phyloP scores from a whole-genome alignment of 2,329 filamentous ascomycete genomes.

The Elsinoe arachidis region DNA sequence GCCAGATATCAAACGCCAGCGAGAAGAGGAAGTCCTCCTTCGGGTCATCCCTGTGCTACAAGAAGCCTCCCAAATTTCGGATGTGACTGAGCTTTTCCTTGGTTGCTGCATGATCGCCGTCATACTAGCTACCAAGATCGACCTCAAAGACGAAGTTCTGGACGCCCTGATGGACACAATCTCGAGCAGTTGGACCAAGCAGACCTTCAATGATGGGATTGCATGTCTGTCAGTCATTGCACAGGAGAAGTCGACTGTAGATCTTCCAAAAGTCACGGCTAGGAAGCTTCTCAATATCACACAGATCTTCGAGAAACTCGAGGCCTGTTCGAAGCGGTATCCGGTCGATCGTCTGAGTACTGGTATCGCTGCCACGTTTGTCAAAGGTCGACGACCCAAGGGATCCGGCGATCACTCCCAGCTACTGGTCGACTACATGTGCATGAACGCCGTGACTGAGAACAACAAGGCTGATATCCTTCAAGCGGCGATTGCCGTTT shows the following conservation, averaged over 20 bases:
- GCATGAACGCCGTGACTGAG: background rate
- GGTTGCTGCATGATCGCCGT: constrained; percentile 87
- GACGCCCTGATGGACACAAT: constrained; percentile 85
- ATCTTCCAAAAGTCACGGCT: constrained; percentile 60
- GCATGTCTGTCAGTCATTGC: constrained; percentile 74
- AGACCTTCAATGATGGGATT: constrained; percentile 64
- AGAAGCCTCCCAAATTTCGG: constrained; percentile 65
- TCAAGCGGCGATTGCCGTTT: background rate
- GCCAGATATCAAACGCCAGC: constrained; percentile 65
- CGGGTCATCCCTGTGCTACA: constrained; percentile 62
- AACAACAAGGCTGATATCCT: constrained; percentile 23
- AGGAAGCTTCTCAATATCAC: constrained; percentile 45
- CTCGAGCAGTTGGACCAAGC: constrained; percentile 63
- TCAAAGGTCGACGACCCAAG: constrained; percentile 2
- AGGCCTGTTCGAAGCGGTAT: background rate
- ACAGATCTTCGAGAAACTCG: constrained; percentile 1
- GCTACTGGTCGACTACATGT: background rate
- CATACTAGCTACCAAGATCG: constrained; percentile 74
- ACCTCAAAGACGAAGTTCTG: constrained; percentile 70
- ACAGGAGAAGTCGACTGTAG: constrained; percentile 64
- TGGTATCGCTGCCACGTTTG: background rate
- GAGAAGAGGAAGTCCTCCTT: constrained; percentile 68
- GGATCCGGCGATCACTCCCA: background rate
- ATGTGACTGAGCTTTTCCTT: constrained; percentile 69
- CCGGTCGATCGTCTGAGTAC: background rate